phyloP scores from a whole-genome alignment of 2,329 filamentous ascomycete genomes.

The Rasamsonia emersonii region DNA sequence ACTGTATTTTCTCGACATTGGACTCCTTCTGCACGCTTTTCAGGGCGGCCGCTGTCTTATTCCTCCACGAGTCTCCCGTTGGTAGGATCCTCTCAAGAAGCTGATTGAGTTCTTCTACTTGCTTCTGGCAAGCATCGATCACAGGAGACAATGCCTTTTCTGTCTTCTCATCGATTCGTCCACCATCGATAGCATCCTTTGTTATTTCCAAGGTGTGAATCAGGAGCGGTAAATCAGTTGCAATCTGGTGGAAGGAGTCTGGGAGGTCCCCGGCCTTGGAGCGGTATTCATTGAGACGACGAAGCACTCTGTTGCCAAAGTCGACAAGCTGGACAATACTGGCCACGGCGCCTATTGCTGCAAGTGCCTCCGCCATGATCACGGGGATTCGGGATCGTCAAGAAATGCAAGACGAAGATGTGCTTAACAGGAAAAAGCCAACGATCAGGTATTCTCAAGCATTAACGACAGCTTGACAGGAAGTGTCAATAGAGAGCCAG shows the following conservation, averaged over 20 bases:
- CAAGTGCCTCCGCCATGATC: background rate
- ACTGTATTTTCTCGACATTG: background rate
- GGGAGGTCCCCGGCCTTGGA: background rate
- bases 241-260: background rate
- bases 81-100: background rate
- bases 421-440: too few relatives aligned
- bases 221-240: background rate
- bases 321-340: background rate
- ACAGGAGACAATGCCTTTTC: background rate
- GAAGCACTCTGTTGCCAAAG: background rate
- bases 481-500: too few relatives aligned
- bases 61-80: too few relatives aligned
- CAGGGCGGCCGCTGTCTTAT: too few relatives aligned
- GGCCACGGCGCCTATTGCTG: background rate
- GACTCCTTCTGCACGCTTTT: too few relatives aligned
- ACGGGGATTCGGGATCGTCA: too few relatives aligned
- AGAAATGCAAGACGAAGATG: too few relatives aligned
- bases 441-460: too few relatives aligned
- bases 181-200: background rate
- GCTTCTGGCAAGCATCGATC: background rate
- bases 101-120: background rate
- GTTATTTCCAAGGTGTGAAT: background rate
- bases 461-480: too few relatives aligned
- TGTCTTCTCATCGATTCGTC: too few relatives aligned
- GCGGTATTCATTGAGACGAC: background rate